A percentile compares a stretch with the other conserved stretches of the same genome.
These are phyloP conservation scores for Lactifluus volemus DNA, from an alignment of 768 basidiomycete species.

Conservation along the genomic window DNA sequence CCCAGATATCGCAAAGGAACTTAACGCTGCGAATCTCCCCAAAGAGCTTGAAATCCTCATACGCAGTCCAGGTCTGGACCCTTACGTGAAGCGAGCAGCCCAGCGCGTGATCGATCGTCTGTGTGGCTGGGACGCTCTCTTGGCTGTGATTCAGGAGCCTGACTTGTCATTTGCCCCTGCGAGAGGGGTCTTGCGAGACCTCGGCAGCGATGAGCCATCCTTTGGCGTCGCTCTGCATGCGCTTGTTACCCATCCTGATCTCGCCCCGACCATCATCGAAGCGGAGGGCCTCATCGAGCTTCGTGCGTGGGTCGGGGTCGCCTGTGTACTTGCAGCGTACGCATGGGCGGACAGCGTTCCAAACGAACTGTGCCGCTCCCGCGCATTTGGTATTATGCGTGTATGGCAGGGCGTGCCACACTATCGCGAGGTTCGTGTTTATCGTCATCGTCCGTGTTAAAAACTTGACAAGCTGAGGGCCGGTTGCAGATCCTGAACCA, in stretches of 20 bases:
- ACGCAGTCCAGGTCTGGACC: slow-evolving; percentile 31
- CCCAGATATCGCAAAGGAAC: slow-evolving; percentile 48
- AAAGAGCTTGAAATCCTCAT: slow-evolving; percentile 33
- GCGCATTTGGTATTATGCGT: slow-evolving; percentile 50
- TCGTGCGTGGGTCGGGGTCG: slow-evolving; percentile 59
- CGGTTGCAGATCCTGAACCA: slow-evolving; percentile 60
- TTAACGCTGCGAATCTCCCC: slow-evolving; percentile 38
- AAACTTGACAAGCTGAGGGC: not conserved
- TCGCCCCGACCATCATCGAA: slow-evolving; percentile 31
- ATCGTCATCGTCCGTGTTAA: not conserved
- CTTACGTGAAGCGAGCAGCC: slow-evolving; percentile 37
- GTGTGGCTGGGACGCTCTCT: slow-evolving; percentile 50
- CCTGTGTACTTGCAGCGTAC: slow-evolving; percentile 58
- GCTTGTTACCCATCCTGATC: slow-evolving; percentile 50
- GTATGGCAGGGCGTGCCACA: slow-evolving; percentile 62
- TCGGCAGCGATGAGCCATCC: slow-evolving; percentile 55
- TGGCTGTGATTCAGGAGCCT: slow-evolving; percentile 49
- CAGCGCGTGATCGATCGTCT: slow-evolving; percentile 43
- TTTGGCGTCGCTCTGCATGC: slow-evolving; percentile 68
- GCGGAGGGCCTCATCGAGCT: slow-evolving; percentile 45
- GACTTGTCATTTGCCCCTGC: slow-evolving; percentile 42
- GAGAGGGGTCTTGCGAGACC: slow-evolving; percentile 47
- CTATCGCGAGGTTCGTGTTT: slow-evolving; percentile 53
- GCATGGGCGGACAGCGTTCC: slow-evolving; percentile 77
- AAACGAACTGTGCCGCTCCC: slow-evolving; percentile 53